Conservation (phyloP, 2,329 filamentous ascomycete species). For the Colletotrichum sp. region DNA sequence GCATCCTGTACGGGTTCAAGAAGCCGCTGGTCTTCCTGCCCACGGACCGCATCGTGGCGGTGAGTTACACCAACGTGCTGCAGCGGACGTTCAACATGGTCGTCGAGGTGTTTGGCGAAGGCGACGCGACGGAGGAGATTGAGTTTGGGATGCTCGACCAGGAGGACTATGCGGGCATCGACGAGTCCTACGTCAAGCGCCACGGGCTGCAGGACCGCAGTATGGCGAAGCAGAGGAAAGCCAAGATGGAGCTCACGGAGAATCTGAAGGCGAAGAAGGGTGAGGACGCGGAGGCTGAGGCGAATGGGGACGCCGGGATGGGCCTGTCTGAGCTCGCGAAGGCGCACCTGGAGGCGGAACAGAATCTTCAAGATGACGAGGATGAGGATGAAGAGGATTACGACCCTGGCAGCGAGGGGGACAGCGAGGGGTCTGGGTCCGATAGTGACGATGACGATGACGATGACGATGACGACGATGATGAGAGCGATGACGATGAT, state of each 20-base stretch:
- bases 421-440: conserved; percentile 62
- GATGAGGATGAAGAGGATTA: conserved; percentile 71
- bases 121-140: conserved; percentile 60
- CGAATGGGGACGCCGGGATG: conserved; percentile 36
- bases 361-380: conserved; percentile 62
- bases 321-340: conserved; percentile 53
- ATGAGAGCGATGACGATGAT: conserved; percentile 36
- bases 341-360: conserved; percentile 55
- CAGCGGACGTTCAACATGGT: conserved; percentile 73
- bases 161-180: conserved; percentile 68
- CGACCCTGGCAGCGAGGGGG: conserved; percentile 64
- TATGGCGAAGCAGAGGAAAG: conserved; percentile 71
- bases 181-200: conserved; percentile 63
- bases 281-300: conserved; percentile 35
- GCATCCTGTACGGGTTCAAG: conserved; percentile 74
- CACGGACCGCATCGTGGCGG: conserved; percentile 61
- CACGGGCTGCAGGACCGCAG: conserved; percentile 69
- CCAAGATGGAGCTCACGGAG: conserved; percentile 65
- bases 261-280: conserved; percentile 56
- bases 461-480: conserved; percentile 44
- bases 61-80: conserved; percentile 71
- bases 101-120: conserved; percentile 60
- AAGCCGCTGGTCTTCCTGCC: conserved; percentile 71
- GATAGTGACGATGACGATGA: conserved; percentile 53
- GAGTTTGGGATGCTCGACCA: conserved; percentile 75